Conservation (phyloP, 1,284 basidiomycete species). For the Ustilago hordei region DNA sequence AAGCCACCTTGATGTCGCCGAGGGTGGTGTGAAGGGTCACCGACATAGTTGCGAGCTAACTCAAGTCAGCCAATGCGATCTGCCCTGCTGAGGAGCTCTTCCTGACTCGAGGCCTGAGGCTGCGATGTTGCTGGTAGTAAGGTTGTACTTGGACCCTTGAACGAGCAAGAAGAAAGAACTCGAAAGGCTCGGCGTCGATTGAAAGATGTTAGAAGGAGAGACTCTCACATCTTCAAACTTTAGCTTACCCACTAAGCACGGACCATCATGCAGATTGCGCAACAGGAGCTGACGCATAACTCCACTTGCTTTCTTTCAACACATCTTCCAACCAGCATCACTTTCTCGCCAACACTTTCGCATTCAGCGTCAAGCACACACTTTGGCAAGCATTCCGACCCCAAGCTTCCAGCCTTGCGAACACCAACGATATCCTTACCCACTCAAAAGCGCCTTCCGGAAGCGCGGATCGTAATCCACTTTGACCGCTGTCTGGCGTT, state of each 20-base stretch:
- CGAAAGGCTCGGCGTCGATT: neutral
- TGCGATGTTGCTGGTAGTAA: neutral
- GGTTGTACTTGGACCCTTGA: neutral
- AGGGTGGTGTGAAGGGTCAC: slow-evolving; percentile 93
- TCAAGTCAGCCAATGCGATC: neutral
- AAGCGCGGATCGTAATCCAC: neutral
- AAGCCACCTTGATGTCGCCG: slow-evolving; percentile 88
- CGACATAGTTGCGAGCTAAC: slow-evolving; percentile 74
- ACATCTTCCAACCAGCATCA: neutral
- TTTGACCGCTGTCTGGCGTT: neutral
- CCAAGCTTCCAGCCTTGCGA: neutral
- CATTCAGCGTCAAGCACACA: neutral
- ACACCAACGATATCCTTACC: neutral
- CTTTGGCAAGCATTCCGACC: neutral
- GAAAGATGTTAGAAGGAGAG: neutral
- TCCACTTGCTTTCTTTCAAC: slow-evolving; percentile 14
- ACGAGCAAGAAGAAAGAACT: slow-evolving; percentile 7
- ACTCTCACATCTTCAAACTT: neutral
- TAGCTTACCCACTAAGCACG: slow-evolving; percentile 3
- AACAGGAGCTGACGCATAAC: slow-evolving; percentile 6
- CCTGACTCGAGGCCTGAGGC: neutral
- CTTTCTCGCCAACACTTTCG: neutral
- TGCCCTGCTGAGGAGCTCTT: no score
- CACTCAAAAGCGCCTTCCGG: neutral
- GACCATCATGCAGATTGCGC: slow-evolving; percentile 11